phyloP scores from a whole-genome alignment of 1,284 basidiomycete genomes.

The Sanghuangporus sanghuang region DNA sequence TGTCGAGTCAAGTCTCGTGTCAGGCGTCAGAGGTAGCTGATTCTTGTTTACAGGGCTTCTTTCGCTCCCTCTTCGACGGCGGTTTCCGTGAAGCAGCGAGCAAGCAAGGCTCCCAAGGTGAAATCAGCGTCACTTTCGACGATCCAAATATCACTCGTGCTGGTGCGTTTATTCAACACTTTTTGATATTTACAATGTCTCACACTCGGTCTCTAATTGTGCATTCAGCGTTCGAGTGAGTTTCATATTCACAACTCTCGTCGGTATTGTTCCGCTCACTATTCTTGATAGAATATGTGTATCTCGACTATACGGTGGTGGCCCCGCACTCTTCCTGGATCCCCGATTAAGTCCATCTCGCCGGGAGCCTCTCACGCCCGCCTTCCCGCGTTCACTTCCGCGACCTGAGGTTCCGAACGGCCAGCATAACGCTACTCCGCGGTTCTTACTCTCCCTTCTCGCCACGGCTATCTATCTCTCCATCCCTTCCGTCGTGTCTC shows the following conservation, averaged over 20 bases:
- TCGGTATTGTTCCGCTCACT: constrained; percentile 11
- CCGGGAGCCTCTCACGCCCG: constrained; percentile 63
- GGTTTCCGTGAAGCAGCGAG: constrained; percentile 66
- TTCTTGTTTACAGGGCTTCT: constrained; percentile 59
- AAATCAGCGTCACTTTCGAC: constrained; percentile 70
- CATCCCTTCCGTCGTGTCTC: constrained; percentile 71
- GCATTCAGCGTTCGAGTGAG: constrained; percentile 39
- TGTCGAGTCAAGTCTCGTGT: neutral
- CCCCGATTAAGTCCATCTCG: constrained; percentile 63
- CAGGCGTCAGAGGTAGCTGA: neutral
- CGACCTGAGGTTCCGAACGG: constrained; percentile 27
- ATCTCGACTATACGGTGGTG: constrained; percentile 81
- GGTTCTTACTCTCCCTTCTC: constrained; percentile 81
- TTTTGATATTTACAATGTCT: no score
- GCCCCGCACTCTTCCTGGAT: constrained; percentile 66
- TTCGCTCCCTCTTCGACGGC: constrained; percentile 76
- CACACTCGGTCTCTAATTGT: neutral
- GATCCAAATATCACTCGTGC: constrained; percentile 84
- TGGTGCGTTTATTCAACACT: constrained; percentile 57
- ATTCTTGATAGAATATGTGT: constrained; percentile 62
- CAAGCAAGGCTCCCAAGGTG: constrained; percentile 27
- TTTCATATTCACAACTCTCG: constrained; percentile 10
- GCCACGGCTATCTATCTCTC: constrained; percentile 86
- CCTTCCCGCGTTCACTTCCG: constrained; percentile 39
- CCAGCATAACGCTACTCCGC: constrained; percentile 73